Percentiles rank a stretch among this genome's conserved stretches.
These are phyloP conservation scores for Juglanconis sp. DNA, from an alignment of 2,329 filamentous ascomycete species.

Conservation along the genomic window DNA sequence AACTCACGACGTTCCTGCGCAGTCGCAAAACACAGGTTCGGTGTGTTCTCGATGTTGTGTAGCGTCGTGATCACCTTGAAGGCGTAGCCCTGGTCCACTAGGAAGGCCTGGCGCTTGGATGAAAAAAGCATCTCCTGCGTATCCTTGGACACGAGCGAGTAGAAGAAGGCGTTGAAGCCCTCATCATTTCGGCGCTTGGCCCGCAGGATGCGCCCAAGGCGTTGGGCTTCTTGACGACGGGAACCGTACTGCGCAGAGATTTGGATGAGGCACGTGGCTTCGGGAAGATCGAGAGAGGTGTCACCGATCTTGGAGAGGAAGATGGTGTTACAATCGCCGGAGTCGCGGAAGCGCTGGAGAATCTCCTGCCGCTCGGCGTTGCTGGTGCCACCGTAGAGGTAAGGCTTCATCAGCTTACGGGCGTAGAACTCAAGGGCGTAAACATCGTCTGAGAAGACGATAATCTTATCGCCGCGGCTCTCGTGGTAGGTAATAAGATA, in stretches of 20 bases:
- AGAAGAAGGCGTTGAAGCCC: conserved; percentile 99
- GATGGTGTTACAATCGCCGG: conserved; percentile 83
- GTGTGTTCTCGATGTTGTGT: conserved; percentile 82
- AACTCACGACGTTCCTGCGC: conserved; percentile 79
- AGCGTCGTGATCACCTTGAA: conserved; percentile 99
- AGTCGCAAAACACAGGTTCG: conserved; percentile 75
- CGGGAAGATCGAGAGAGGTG: conserved; percentile 93
- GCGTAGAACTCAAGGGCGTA: conserved; percentile 88
- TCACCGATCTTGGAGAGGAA: conserved; percentile 98
- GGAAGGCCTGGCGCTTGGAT: conserved; percentile 91
- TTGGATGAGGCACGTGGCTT: conserved; percentile 94
- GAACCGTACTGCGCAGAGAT: conserved; percentile 98
- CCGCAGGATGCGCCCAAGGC: conserved; percentile 86
- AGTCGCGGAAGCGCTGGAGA: conserved; percentile 92
- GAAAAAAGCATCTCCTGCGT: conserved; percentile 98
- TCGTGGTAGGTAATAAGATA: conserved; percentile 99
- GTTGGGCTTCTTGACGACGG: conserved; percentile 91
- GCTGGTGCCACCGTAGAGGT: conserved; percentile 84
- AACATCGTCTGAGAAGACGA: conserved; percentile 97
- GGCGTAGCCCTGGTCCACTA: conserved; percentile 96
- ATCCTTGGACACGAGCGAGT: conserved; percentile 94
- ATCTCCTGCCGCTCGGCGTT: conserved; percentile 84
- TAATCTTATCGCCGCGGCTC: conserved; percentile 91
- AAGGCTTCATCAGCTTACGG: conserved; percentile 77
- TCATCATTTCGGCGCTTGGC: conserved; percentile 96